A percentile compares a stretch with the other conserved stretches of the same genome.
phyloP scores from a whole-genome alignment of 352 stramenopile genomes.

The Plasmopara muralis region DNA sequence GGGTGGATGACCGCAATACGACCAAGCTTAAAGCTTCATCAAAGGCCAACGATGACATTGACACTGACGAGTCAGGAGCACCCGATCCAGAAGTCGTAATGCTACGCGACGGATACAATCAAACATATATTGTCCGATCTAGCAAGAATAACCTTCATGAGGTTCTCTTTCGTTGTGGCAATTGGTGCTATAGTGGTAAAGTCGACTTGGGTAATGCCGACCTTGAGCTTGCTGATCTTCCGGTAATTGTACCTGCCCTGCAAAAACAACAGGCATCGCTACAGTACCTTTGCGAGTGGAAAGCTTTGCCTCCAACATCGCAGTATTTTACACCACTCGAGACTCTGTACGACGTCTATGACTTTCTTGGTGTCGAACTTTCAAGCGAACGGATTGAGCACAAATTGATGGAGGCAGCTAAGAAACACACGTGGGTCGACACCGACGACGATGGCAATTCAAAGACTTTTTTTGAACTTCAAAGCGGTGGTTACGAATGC shows the following conservation, averaged over 20 bases:
- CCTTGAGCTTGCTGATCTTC: constrained; percentile 85
- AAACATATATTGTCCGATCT: constrained; percentile 87
- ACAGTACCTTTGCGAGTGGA: constrained; percentile 90
- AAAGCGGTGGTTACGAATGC: constrained; percentile 80
- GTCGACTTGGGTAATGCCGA: constrained; percentile 77
- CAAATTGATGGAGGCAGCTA: constrained; percentile 81
- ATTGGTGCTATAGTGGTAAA: constrained; percentile 92
- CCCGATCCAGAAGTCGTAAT: constrained; percentile 62
- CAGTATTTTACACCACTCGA: constrained; percentile 64
- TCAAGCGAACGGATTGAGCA: constrained; percentile 69
- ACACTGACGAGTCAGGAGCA: constrained; percentile 38
- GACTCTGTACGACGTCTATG: constrained; percentile 78
- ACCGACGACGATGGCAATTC: constrained; percentile 37
- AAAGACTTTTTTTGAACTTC: constrained; percentile 92
- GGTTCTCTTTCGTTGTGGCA: constrained; percentile 92
- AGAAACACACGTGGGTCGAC: constrained; percentile 89
- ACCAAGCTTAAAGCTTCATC: constrained; percentile 16
- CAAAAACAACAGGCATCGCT: constrained; percentile 91
- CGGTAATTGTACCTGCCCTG: constrained; percentile 85
- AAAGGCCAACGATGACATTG: constrained; percentile 27
- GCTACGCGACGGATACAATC: constrained; percentile 87
- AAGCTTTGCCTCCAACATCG: constrained; percentile 57
- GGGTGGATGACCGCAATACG: constrained; percentile 11
- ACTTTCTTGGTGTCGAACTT: constrained; percentile 81
- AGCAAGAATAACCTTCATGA: constrained; percentile 69